Percentiles rank a stretch among this genome's conserved stretches.
Conservation (phyloP, 2,329 filamentous ascomycete species). For the Fusarium poae region DNA sequence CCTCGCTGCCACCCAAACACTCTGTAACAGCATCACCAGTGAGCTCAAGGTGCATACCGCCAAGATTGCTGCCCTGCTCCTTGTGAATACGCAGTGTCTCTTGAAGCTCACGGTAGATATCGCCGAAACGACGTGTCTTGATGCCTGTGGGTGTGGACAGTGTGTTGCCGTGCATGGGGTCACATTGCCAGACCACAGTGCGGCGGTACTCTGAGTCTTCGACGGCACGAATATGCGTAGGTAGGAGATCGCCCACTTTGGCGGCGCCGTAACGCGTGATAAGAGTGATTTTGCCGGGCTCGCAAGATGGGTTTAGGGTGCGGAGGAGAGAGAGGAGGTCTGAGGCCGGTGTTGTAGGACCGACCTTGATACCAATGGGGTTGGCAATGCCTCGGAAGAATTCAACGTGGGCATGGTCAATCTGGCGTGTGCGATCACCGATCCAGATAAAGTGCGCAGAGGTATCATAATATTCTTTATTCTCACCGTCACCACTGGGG, state of each 20-base stretch:
- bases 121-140: slow-evolving; percentile 92
- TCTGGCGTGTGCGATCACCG: slow-evolving; percentile 92
- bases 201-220: slow-evolving; percentile 77
- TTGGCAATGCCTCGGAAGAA: slow-evolving; percentile 98
- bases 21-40: slow-evolving; percentile 97
- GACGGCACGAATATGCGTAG: slow-evolving; percentile 88
- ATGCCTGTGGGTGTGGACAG: slow-evolving; percentile 78
- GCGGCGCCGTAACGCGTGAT: slow-evolving; percentile 93
- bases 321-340: slow-evolving; percentile 86
- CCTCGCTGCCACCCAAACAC: slow-evolving; percentile 91
- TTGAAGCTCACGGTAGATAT: slow-evolving; percentile 89
- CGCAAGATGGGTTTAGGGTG: slow-evolving; percentile 83
- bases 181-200: slow-evolving; percentile 93
- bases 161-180: slow-evolving; percentile 96
- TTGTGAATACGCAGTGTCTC: slow-evolving; percentile 88
- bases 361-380: slow-evolving; percentile 96
- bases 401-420: slow-evolving; percentile 94
- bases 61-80: slow-evolving; percentile 85
- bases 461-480: slow-evolving; percentile 87
- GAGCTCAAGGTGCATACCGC: slow-evolving; percentile 93
- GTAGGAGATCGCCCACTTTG: slow-evolving; percentile 81
- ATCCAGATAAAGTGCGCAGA: slow-evolving; percentile 99
- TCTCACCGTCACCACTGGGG: slow-evolving; percentile 50
- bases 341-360: slow-evolving; percentile 80
- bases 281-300: slow-evolving; percentile 92